Evolutionary conservation across 176 grass and related monocot genomes (phyloP).

Genomic region (Saccharum officinarum): DNA sequence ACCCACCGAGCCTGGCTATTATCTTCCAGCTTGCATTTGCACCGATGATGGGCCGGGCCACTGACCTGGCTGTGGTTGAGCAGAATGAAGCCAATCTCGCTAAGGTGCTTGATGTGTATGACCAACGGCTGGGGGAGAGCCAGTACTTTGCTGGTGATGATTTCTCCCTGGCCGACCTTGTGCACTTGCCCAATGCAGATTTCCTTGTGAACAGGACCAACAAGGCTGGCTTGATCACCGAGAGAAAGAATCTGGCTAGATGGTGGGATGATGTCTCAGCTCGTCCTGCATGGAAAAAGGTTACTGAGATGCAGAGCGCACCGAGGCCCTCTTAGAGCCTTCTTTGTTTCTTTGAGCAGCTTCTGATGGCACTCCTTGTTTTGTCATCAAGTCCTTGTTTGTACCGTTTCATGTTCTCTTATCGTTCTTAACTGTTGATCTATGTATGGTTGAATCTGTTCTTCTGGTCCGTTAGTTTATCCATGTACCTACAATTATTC

Average conservation of each 20-base stretch:
- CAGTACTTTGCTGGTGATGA: slow-evolving; percentile 74
- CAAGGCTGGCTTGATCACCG: slow-evolving; percentile 50
- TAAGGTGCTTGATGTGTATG: slow-evolving; percentile 90
- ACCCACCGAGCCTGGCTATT: slow-evolving; percentile 63
- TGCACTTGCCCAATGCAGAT: slow-evolving; percentile 77
- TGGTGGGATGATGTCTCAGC: slow-evolving; percentile 86
- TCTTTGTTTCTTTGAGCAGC: neutral
- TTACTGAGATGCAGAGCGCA: slow-evolving; percentile 58
- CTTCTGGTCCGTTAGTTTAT: slow-evolving; percentile 12
- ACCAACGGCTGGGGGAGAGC: slow-evolving; percentile 60
- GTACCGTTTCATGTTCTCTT: slow-evolving; percentile 11
- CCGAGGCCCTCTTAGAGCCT: slow-evolving; percentile 39
- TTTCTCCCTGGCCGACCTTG: slow-evolving; percentile 81
- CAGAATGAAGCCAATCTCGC: slow-evolving; percentile 68
- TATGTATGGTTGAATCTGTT: slow-evolving; percentile 15
- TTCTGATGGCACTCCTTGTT: slow-evolving; percentile 23
- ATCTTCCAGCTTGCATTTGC: slow-evolving; percentile 82
- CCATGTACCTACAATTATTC: neutral
- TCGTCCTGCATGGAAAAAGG: slow-evolving; percentile 72
- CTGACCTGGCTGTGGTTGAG: slow-evolving; percentile 62
- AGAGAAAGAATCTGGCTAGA: slow-evolving; percentile 73
- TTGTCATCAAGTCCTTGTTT: neutral
- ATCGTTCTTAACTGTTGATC: neutral
- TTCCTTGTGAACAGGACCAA: slow-evolving; percentile 47
- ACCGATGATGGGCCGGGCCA: slow-evolving; percentile 54